phyloP scores from a whole-genome alignment of 495 filamentous ascomycete genomes.

The Cudoniella acicularis region DNA sequence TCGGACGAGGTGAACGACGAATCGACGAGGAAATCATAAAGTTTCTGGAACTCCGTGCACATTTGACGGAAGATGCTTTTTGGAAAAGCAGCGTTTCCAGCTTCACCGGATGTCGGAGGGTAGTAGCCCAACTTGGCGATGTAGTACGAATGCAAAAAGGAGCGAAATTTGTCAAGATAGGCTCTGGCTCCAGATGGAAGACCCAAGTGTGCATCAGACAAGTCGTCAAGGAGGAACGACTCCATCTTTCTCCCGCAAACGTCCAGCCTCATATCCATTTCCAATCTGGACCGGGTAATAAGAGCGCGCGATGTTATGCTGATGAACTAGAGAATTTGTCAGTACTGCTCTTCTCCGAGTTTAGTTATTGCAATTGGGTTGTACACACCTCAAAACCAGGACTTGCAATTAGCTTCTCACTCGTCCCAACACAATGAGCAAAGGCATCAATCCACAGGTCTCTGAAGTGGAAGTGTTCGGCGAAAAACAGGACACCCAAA shows the following conservation, averaged over 20 bases:
- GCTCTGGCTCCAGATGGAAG: constrained; percentile 45
- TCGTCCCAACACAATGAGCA: constrained; percentile 66
- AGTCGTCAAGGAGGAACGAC: constrained; percentile 58
- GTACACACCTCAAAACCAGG: constrained; percentile 52
- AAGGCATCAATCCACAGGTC: constrained; percentile 61
- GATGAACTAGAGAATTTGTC: constrained; percentile 41
- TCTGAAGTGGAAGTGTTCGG: constrained; percentile 53
- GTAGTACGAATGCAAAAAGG: constrained; percentile 58
- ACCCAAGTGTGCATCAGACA: constrained; percentile 51
- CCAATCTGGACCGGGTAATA: constrained; percentile 53
- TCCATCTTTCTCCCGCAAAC: constrained; percentile 43
- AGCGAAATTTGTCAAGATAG: constrained; percentile 62
- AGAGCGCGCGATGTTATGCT: constrained; percentile 51
- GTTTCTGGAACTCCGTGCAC: constrained; percentile 56
- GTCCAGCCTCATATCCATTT: constrained; percentile 58
- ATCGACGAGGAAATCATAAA: constrained; percentile 63
- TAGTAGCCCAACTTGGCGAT: constrained; percentile 60
- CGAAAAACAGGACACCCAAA: constrained; percentile 54
- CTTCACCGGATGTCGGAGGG: constrained; percentile 44
- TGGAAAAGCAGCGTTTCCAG: constrained; percentile 39
- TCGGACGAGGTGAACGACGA: constrained; percentile 37
- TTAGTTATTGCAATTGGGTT: too few species aligned
- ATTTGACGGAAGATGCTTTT: constrained; percentile 49
- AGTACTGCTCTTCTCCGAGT: too few species aligned
- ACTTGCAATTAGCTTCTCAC: constrained; percentile 43